Conservation (phyloP, 164 flowering plant genomes). For the Sextonia rubra region DNA sequence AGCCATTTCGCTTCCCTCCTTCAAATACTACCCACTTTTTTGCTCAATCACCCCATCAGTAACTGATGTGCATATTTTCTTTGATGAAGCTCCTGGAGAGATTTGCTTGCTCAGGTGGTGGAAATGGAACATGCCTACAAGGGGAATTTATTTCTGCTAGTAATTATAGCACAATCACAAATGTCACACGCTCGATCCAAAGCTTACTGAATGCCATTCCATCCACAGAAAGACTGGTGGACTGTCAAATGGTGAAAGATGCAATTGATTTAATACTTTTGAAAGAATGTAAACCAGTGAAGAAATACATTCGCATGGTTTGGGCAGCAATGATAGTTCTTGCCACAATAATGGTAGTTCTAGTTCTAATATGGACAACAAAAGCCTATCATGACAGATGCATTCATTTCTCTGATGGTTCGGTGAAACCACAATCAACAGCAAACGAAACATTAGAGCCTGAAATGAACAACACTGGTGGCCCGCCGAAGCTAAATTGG, state of each 20-base stretch:
- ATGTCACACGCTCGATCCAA: slow-evolving; percentile 62
- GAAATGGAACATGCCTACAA: slow-evolving; percentile 34
- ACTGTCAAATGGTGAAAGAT: slow-evolving; percentile 61
- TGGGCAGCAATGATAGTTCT: slow-evolving; percentile 53
- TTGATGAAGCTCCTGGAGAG: slow-evolving; percentile 40
- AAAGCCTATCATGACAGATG: slow-evolving; percentile 29
- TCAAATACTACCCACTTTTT: background rate
- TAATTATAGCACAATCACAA: slow-evolving; percentile 25
- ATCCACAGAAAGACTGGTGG: slow-evolving; percentile 56
- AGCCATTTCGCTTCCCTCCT: background rate
- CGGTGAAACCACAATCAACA: slow-evolving; percentile 41
- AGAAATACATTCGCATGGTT: slow-evolving; percentile 41
- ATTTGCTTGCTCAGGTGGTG: slow-evolving; percentile 43
- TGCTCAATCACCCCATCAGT: background rate
- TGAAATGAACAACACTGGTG: slow-evolving; percentile 6
- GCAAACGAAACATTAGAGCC: background rate
- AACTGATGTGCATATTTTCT: background rate
- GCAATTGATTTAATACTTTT: slow-evolving; percentile 55
- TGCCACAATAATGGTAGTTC: slow-evolving; percentile 42
- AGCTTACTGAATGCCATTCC: slow-evolving; percentile 60
- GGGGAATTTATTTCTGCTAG: slow-evolving; percentile 34
- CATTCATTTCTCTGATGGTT: slow-evolving; percentile 35
- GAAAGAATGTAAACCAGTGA: slow-evolving; percentile 68
- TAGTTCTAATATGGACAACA: slow-evolving; percentile 53
- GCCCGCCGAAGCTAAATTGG: slow-evolving; percentile 1